Base-by-base conservation (phyloP, 2,329 filamentous ascomycete genomes). In the Lecanicillium sp. region DNA sequence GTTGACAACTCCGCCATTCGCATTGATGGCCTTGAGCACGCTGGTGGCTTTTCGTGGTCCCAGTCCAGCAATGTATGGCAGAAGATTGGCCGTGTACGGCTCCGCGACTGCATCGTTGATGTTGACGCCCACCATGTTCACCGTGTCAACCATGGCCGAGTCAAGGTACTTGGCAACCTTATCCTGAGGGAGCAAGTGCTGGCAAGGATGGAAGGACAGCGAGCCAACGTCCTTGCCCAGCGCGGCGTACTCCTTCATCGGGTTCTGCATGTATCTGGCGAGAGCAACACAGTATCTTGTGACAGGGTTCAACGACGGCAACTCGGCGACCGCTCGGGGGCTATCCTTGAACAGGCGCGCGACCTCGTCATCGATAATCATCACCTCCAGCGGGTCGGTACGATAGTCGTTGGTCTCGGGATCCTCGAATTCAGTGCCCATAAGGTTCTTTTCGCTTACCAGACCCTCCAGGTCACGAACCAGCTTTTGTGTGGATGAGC, bases 141-240 rank as follows among this genome's bases (percentile, higher is more conserved):
- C 92, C 74, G 95, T 95, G 57, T 98, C 92, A 10, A 98, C 90
- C 79, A 98, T 86, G 32, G 90, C 87, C n/a, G 86, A 94, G 54
- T 98, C 92, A 13, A 98, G 73, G 44, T 87, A 79, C 57, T 86
- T 88, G 45, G 82, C 68, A 29, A 98, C 72, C 65, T 94, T 89
- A 28, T 97, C 90, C 44, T 88, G 78, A 0, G 89, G 84, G 12
- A 98, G 72, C 20, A 96, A 75, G 44, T 89, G 84, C 58, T 98
- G 92, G 51, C 88, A 89, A 4, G 86, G 79, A 50, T 96, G 88
- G 61, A 96, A 96, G 15, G 81, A 77, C 44, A 98, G 74, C 2
- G 90, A 94, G 11, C 82, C 69, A 44, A 97, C 79, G 54, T 97
- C 89, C 51, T 84, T 86, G 40, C 88, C 89, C 33, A 98, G 74